Percentiles rank a stretch among this genome's conserved stretches.
Conservation (phyloP, 208 protist species). For the Wallacemonas sp. region DNA sequence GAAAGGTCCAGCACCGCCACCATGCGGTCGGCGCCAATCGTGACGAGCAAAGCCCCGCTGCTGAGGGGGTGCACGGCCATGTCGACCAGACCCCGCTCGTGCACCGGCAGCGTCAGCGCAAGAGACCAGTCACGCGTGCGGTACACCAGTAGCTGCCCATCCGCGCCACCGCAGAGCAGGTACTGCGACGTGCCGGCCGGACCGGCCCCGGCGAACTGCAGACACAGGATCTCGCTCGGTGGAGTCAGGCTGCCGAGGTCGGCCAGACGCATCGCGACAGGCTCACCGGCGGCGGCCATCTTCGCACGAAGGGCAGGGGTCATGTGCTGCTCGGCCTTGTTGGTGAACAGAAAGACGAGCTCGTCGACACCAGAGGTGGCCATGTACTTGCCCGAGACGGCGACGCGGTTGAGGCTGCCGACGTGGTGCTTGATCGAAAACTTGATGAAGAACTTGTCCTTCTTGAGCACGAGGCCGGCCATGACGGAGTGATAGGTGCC, state of each 20-base stretch:
- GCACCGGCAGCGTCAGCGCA: constrained; percentile 40
- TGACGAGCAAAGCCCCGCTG: constrained; percentile 52
- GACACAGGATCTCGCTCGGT: constrained; percentile 45
- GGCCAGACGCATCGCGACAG: constrained; percentile 46
- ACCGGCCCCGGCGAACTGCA: constrained; percentile 34
- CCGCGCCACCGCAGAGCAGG: constrained; percentile 59
- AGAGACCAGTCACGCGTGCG: constrained; percentile 70
- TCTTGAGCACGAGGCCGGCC: constrained; percentile 57
- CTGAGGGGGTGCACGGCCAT: constrained; percentile 62
- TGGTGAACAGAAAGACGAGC: constrained; percentile 77
- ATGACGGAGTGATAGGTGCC: constrained; percentile 82
- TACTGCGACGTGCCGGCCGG: constrained; percentile 31
- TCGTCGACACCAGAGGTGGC: constrained; percentile 73
- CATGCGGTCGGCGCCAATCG: constrained; percentile 52
- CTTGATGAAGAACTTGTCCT: constrained; percentile 60
- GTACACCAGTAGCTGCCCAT: constrained; percentile 67
- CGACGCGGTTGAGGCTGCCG: constrained; percentile 46
- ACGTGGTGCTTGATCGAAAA: constrained; percentile 80
- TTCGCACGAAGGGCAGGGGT: constrained; percentile 27
- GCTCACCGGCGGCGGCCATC: constrained; percentile 39
- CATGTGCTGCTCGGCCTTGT: constrained; percentile 53
- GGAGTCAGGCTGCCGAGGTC: constrained; percentile 69
- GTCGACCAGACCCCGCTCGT: constrained; percentile 46
- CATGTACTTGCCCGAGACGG: constrained; percentile 50
- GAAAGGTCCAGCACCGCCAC: constrained; percentile 68